Percentiles rank a stretch among this genome's conserved stretches.
Conservation (phyloP, 495 filamentous ascomycete species). For the Hypoxylon lenormandii region DNA sequence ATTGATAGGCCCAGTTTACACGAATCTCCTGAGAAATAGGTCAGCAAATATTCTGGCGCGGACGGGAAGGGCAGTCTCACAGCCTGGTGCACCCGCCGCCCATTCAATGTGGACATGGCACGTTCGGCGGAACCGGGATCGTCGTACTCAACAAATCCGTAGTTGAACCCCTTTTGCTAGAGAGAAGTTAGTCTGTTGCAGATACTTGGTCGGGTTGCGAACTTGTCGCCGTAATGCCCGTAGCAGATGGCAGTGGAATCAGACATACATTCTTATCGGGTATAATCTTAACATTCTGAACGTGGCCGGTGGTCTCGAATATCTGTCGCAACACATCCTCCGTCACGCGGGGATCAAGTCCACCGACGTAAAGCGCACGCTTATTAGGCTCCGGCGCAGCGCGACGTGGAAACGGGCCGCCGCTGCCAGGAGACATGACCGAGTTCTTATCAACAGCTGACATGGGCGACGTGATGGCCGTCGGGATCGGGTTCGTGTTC, state of each 20-base stretch:
- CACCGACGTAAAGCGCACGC: constrained; percentile 94
- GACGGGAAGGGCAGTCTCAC: constrained; percentile 64
- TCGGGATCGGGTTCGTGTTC: constrained; percentile 95
- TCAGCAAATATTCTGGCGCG: constrained; percentile 20
- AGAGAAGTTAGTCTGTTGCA: constrained; percentile 31
- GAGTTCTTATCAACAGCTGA: constrained; percentile 69
- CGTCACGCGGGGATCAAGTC: constrained; percentile 92
- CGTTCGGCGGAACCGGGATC: constrained; percentile 95
- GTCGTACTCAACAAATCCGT: constrained; percentile 99
- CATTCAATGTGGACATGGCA: constrained; percentile 96
- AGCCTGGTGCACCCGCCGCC: constrained; percentile 91
- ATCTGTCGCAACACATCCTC: constrained; percentile 98
- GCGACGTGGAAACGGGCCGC: constrained; percentile 85
- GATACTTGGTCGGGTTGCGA: constrained; percentile 19
- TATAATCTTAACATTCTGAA: constrained; percentile 99
- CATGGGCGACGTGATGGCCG: constrained; percentile 89
- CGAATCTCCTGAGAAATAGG: constrained; percentile 82
- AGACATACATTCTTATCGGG: constrained; percentile 93
- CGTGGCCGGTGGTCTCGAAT: constrained; percentile 98
- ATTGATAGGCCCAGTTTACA: constrained; percentile 99
- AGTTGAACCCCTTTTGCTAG: constrained; percentile 95
- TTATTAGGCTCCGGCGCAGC: constrained; percentile 98
- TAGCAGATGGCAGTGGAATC: background rate
- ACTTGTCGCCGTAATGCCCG: constrained; percentile 22
- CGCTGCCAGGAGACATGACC: constrained; percentile 84